These are phyloP conservation scores for Aaosphaeria pasadenensis DNA, from an alignment of 2,329 filamentous ascomycete species.

Conservation along the genomic window DNA sequence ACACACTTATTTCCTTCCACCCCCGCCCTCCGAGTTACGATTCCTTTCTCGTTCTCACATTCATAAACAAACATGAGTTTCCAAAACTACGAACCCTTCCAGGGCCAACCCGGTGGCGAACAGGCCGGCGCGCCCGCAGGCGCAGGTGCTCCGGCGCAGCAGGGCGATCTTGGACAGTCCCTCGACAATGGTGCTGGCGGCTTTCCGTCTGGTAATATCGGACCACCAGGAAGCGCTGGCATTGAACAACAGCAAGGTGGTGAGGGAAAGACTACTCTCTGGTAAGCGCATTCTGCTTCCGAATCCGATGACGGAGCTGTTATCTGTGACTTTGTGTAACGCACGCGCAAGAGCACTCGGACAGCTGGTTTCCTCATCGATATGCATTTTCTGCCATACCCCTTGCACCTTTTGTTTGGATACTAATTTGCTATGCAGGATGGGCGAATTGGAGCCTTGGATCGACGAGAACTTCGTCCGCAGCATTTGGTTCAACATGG, in stretches of 20 bases:
- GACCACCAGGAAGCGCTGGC: constrained; percentile 36
- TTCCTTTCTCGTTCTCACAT: constrained; percentile 6
- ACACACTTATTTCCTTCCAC: constrained; percentile 12
- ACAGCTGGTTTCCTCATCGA: no score
- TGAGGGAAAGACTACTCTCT: constrained; percentile 52
- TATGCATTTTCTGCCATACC: no score
- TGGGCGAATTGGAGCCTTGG: constrained; percentile 98
- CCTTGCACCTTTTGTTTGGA: no score
- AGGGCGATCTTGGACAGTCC: constrained; percentile 55
- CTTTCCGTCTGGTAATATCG: constrained; percentile 50
- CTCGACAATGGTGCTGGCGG: constrained; percentile 53
- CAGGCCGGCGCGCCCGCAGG: constrained; percentile 53
- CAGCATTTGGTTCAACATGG: constrained; percentile 89
- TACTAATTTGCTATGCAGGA: constrained; percentile 56
- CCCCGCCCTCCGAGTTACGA: neutral
- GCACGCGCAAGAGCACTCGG: no score
- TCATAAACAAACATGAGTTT: constrained; percentile 58
- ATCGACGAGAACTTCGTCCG: constrained; percentile 99
- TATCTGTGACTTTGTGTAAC: neutral
- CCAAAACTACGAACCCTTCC: constrained; percentile 63
- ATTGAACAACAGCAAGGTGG: constrained; percentile 37
- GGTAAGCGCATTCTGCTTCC: constrained; percentile 38
- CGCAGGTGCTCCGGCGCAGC: constrained; percentile 25
- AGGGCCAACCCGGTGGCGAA: constrained; percentile 55
- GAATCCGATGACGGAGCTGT: neutral